Conservation (phyloP, 2,329 filamentous ascomycete genomes). For the Ciborinia camelliae region DNA sequence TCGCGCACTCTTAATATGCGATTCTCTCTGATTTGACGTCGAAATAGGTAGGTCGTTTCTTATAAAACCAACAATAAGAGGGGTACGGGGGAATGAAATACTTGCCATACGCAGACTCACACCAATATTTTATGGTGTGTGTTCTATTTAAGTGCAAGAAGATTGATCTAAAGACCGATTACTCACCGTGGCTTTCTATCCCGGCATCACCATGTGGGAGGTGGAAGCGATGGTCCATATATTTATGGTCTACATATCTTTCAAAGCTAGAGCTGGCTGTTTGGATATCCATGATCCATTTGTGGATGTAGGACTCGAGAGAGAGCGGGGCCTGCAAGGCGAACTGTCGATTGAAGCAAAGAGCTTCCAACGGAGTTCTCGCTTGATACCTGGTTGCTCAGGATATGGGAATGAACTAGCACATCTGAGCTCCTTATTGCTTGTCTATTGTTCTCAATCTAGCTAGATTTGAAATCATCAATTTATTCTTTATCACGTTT, state of each 20-base stretch:
- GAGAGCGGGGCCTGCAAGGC: not conserved
- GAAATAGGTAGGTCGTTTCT: not conserved
- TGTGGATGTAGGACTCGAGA: not conserved
- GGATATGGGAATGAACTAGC: not conserved
- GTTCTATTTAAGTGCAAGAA: constrained; percentile 17
- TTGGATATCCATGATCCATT: not conserved
- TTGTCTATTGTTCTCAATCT: too few relatives aligned
- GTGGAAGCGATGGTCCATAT: constrained; percentile 18
- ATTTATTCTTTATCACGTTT: too few relatives aligned
- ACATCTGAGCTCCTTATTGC: not conserved
- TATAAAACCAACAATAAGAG: not conserved
- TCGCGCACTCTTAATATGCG: too few relatives aligned
- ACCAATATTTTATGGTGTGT: constrained; percentile 16
- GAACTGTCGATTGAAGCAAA: not conserved
- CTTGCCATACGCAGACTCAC: constrained; percentile 17
- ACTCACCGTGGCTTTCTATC: constrained; percentile 16
- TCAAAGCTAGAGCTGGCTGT: not conserved
- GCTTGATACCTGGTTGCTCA: not conserved
- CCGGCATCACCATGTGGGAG: constrained; percentile 12
- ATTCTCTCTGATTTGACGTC: not conserved
- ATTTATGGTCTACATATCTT: constrained; percentile 7
- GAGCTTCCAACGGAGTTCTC: not conserved
- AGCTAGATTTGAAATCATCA: too few relatives aligned
- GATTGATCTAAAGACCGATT: constrained; percentile 9
- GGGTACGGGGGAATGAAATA: not conserved